A percentile compares a stretch with the other conserved stretches of the same genome.
These are phyloP conservation scores for Paulownia fortunei DNA, from an alignment of 257 asterid species.

Conservation along the genomic window DNA sequence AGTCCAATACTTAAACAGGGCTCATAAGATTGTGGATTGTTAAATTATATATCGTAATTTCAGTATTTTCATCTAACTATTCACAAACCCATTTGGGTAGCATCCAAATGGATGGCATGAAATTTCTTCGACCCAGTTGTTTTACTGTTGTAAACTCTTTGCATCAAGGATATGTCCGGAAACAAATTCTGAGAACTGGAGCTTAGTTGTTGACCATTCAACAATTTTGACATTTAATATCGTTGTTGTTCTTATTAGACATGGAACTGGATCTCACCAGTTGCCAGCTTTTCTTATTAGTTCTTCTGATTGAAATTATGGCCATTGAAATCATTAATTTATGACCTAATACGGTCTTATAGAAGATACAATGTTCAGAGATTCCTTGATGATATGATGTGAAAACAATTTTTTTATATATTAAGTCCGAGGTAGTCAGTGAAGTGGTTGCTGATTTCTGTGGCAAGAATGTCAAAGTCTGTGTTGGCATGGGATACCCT, in stretches of 20 bases:
- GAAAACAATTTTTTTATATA: neutral
- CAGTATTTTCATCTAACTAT: too few relatives aligned
- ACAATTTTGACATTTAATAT: neutral
- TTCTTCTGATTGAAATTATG: neutral
- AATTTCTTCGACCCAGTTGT: neutral
- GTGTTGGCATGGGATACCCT: neutral
- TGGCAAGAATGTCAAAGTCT: constrained; percentile 17
- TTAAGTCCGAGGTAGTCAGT: neutral
- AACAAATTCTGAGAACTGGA: neutral
- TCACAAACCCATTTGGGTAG: too few relatives aligned
- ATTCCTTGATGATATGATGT: neutral
- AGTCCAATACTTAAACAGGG: neutral
- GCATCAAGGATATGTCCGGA: too few relatives aligned
- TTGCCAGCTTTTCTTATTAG: neutral
- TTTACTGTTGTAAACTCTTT: neutral
- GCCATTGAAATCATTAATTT: neutral
- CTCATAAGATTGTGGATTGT: too few relatives aligned
- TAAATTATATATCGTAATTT: too few relatives aligned
- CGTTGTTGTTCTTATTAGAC: neutral
- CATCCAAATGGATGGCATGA: too few relatives aligned
- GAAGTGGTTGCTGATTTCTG: constrained; percentile 17
- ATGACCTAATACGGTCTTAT: neutral
- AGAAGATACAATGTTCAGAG: neutral
- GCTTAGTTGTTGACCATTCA: neutral
- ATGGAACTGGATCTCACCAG: neutral